These are phyloP conservation scores for Alternaria sp. DNA, from an alignment of 2,329 filamentous ascomycete genomes.

Conservation along the genomic window DNA sequence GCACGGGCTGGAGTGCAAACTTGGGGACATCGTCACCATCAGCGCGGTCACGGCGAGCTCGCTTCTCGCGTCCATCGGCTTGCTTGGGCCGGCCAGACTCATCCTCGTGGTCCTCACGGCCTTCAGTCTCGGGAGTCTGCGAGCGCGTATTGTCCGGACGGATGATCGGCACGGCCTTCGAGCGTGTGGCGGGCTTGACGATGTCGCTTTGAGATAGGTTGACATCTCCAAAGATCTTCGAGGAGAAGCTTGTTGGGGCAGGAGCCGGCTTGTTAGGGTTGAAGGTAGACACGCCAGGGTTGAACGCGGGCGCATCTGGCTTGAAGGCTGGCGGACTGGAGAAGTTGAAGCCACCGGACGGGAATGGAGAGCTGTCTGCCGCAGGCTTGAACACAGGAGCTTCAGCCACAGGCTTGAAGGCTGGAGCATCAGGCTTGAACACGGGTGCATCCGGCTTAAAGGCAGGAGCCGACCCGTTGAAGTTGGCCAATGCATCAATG, in stretches of 20 bases:
- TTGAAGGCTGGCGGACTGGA: constrained; percentile 33
- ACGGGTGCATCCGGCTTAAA: constrained; percentile 80
- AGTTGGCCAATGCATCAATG: constrained; percentile 50
- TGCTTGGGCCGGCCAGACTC: constrained; percentile 68
- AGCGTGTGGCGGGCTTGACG: constrained; percentile 70
- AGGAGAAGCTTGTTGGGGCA: constrained; percentile 38
- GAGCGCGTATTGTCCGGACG: constrained; percentile 59
- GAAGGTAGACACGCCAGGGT: constrained; percentile 32
- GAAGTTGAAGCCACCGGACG: constrained; percentile 30
- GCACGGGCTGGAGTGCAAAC: constrained; percentile 64
- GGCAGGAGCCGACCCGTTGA: constrained; percentile 72
- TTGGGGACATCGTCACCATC: constrained; percentile 76
- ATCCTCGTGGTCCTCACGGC: constrained; percentile 55
- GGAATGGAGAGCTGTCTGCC: constrained; percentile 18
- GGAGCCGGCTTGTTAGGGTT: constrained; percentile 26
- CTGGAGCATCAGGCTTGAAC: constrained; percentile 74
- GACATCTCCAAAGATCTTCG: constrained; percentile 46
- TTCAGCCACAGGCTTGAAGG: constrained; percentile 35
- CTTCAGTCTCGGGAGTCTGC: constrained; percentile 51
- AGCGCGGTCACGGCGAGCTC: constrained; percentile 68
- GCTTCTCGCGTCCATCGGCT: constrained; percentile 73
- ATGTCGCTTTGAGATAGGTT: constrained; percentile 67
- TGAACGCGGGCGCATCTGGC: constrained; percentile 79
- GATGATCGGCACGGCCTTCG: constrained; percentile 84
- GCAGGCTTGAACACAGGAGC: constrained; percentile 20